phyloP scores from a whole-genome alignment of 805 yeast genomes.

The Cyberlindnera sargentensis region DNA sequence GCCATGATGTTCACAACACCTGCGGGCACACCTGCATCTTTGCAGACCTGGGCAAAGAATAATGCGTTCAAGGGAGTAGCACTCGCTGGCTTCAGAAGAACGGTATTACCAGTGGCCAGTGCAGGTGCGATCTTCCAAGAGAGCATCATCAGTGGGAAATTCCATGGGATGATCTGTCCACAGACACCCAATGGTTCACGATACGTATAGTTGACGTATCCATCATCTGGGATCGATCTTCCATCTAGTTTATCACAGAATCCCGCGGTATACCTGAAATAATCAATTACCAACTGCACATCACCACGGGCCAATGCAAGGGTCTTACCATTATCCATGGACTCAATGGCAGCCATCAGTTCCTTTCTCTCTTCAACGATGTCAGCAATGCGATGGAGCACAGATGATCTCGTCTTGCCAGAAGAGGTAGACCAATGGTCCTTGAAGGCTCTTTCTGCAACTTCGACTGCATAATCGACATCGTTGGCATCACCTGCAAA shows the following conservation, averaged over 20 bases:
- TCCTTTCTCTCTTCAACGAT: conserved; percentile 58
- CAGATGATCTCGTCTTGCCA: conserved; percentile 48
- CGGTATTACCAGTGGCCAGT: conserved; percentile 68
- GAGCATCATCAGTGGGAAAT: conserved; percentile 75
- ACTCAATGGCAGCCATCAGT: conserved; percentile 58
- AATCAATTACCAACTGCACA: conserved; percentile 54
- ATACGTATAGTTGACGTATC: conserved; percentile 56
- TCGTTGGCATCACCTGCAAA: conserved; percentile 55
- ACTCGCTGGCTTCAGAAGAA: conserved; percentile 69
- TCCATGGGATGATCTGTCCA: conserved; percentile 84
- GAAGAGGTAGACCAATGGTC: conserved; percentile 51
- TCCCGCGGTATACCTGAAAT: conserved; percentile 67
- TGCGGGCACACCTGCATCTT: conserved; percentile 66
- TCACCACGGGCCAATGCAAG: conserved; percentile 60
- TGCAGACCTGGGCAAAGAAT: conserved; percentile 51
- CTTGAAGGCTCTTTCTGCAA: conserved; percentile 58
- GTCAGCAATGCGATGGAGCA: conserved; percentile 57
- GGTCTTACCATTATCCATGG: conserved; percentile 75
- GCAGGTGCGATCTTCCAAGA: conserved; percentile 80
- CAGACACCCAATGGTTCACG: conserved; percentile 77
- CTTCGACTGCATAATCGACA: conserved; percentile 62
- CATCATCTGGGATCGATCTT: conserved; percentile 54
- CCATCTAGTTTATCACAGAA: conserved; percentile 67
- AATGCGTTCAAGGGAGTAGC: conserved; percentile 72
- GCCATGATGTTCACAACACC: conserved; percentile 72